phyloP scores from a whole-genome alignment of 805 yeast species.

The Wickerhamiella siamensis region DNA sequence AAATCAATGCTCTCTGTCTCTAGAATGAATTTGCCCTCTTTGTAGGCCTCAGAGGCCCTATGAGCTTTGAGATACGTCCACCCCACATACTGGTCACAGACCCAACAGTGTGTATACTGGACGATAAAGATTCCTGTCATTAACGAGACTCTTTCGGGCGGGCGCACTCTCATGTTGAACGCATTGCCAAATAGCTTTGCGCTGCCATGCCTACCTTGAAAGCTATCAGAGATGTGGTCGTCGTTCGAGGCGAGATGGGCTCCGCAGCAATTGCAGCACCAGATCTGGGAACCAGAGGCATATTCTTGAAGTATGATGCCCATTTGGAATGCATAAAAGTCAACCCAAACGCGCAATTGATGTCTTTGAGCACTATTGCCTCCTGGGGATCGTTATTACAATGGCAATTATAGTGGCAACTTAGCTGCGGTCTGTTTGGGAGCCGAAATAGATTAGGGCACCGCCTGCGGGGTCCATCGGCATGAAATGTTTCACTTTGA shows the following conservation, averaged over 20 bases:
- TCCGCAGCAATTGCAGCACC: slow-evolving; percentile 29
- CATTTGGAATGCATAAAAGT: slow-evolving; percentile 22
- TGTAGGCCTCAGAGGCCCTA: slow-evolving; percentile 34
- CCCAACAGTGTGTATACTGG: slow-evolving; percentile 41
- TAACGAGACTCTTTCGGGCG: slow-evolving; percentile 34
- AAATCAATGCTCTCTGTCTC: slow-evolving; percentile 24
- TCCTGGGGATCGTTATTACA: not conserved
- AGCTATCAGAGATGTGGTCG: slow-evolving; percentile 30
- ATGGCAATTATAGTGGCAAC: not conserved
- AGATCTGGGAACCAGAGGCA: slow-evolving; percentile 24
- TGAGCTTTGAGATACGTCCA: slow-evolving; percentile 48
- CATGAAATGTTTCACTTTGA: too few relatives aligned
- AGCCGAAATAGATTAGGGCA: not conserved
- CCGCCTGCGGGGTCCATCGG: too few relatives aligned
- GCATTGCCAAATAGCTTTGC: slow-evolving; percentile 41
- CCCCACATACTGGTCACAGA: slow-evolving; percentile 41
- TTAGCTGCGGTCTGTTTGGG: not conserved
- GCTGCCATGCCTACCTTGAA: slow-evolving; percentile 42
- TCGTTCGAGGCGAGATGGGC: slow-evolving; percentile 29
- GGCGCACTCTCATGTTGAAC: slow-evolving; percentile 30
- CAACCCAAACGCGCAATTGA: not conserved
- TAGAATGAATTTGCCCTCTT: slow-evolving; percentile 47
- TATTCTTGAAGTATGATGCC: slow-evolving; percentile 35
- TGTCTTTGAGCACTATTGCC: not conserved
- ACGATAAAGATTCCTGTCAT: slow-evolving; percentile 45